These are phyloP conservation scores for Fraxinus americana DNA, from an alignment of 257 asterid species.

Conservation along the genomic window DNA sequence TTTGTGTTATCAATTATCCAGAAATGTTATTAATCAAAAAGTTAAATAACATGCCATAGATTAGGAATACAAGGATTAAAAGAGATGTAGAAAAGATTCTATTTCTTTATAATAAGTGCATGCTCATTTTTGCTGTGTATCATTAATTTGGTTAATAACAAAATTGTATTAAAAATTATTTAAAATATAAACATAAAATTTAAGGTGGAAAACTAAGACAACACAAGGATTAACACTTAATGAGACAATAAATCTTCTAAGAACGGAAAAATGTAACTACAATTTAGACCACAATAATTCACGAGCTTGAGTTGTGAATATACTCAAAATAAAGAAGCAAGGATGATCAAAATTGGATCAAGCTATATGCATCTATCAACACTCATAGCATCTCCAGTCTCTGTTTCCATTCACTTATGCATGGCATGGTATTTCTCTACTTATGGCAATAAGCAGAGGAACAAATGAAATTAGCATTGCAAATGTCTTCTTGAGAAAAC, in stretches of 20 bases:
- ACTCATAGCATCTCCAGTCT: background rate
- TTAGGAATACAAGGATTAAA: background rate
- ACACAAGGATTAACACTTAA: background rate
- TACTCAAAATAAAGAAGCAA: background rate
- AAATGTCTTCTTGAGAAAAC: background rate
- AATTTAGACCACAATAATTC: background rate
- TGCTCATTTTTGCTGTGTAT: too few species aligned
- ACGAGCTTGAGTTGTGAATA: background rate
- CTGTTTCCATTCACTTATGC: background rate
- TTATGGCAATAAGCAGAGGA: background rate
- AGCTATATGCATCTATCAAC: background rate
- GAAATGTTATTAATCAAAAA: too few species aligned
- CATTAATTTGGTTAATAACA: too few species aligned
- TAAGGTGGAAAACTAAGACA: background rate
- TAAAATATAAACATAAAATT: too few species aligned
- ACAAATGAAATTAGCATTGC: background rate
- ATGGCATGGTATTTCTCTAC: background rate
- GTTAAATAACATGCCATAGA: background rate
- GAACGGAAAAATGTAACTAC: background rate
- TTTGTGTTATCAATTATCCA: background rate
- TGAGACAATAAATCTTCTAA: background rate
- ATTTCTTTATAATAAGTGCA: too few species aligned
- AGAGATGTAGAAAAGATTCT: background rate
- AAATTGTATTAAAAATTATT: too few species aligned
- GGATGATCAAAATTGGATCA: background rate